Percentiles rank a stretch among this genome's conserved stretches.
These are phyloP conservation scores for Magnusiomyces paraingens DNA, from an alignment of 1,139 yeast genomes.

Conservation along the genomic window DNA sequence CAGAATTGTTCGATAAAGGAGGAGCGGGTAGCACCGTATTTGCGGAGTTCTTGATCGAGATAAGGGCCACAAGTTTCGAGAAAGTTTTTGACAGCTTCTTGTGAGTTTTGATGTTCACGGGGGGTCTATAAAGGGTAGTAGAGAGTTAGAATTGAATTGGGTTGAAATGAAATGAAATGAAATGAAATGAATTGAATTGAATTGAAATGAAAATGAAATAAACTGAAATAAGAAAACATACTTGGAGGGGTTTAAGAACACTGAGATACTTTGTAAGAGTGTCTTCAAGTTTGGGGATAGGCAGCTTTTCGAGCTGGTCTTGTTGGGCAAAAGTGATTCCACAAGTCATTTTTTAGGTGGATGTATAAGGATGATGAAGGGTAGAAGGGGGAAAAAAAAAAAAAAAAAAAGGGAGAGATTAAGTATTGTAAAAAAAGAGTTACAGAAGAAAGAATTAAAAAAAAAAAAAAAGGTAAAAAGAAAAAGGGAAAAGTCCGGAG, in stretches of 20 bases:
- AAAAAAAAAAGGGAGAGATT: too few relatives aligned
- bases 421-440: too few relatives aligned
- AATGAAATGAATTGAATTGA: background rate
- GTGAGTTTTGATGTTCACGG: constrained; percentile 56
- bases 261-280: constrained; percentile 60
- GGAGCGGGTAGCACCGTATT: constrained; percentile 56
- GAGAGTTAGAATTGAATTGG: too few relatives aligned
- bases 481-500: too few relatives aligned
- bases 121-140: constrained; percentile 38
- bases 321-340: constrained; percentile 50
- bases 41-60: constrained; percentile 56
- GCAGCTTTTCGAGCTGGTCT: constrained; percentile 53
- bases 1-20: constrained; percentile 89
- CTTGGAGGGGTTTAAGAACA: constrained; percentile 60
- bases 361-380: too few relatives aligned
- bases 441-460: too few relatives aligned
- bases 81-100: constrained; percentile 53
- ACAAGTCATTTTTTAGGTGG: constrained; percentile 5
- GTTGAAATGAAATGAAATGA: background rate
- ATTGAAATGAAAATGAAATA: background rate
- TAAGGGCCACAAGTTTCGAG: constrained; percentile 52
- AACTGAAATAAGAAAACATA: constrained; percentile 24
- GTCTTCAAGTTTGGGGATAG: constrained; percentile 66
- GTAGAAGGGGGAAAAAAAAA: too few relatives aligned
- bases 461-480: too few relatives aligned